Base-by-base conservation (phyloP, 129 eudicot genomes). In the Tagetes patula region DNA sequence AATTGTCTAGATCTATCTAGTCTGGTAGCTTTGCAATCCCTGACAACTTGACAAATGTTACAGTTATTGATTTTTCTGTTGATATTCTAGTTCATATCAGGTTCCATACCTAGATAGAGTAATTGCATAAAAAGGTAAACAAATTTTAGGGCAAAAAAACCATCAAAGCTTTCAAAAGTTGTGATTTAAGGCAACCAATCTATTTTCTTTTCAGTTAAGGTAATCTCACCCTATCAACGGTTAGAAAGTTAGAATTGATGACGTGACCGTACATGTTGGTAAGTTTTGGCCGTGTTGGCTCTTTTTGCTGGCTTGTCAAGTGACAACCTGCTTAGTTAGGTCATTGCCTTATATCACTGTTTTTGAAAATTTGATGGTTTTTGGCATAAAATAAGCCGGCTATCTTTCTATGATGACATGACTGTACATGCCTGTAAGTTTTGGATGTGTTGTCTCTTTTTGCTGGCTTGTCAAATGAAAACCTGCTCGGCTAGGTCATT, bases 1-100 rank as follows among this genome's bases (percentile, higher is more conserved):
- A 41, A 42, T 33, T 54, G 31, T 67, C 37, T 36, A 50, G 55
- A 66, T 42, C 73, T 43, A 33, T 54, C 1, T 41, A 75, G 34
- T 42, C 20, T 61, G 36, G 14, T 58, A 31, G 10, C 27, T 49
- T 4, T 14, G 47, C 62, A 61, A 61, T 9, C 45, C 36, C 36
- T 32, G 39, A 8, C 39, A 31, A 58, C n/a, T 58, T 31, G 45
- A 36, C 43, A 61, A 61, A 12, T 61, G 12, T 61, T 61, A 33
- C 41, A 60, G 20, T 34, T 10, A 33, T 14, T 34, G 65, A 5
- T n/a, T 34, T 60, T 60, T 11, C 20, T 20, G 8, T 58, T 34
- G 3, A 55, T 27, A 55, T 27, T 55, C 30, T 55, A 31, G 62
- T 27, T 55, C 62, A 55, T 30, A 55, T 7, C 5, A 55, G 62